These are phyloP conservation scores for Tilletia indica DNA, from an alignment of 1,284 basidiomycete species.

Conservation along the genomic window DNA sequence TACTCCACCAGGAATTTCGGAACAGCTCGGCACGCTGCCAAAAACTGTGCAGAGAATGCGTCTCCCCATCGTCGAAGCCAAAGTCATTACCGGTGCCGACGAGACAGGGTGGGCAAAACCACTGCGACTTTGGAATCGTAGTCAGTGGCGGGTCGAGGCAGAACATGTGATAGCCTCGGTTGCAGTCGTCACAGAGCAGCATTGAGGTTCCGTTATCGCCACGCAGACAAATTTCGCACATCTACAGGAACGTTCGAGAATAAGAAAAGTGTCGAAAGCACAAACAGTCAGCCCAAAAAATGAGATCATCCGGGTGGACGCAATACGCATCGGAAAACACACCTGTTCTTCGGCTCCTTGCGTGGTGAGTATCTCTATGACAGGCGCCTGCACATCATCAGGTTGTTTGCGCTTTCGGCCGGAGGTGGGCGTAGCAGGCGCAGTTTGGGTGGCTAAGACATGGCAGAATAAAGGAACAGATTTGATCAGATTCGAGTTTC, in stretches of 20 bases:
- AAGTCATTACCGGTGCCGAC: constrained; percentile 94
- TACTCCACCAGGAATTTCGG: constrained; percentile 71
- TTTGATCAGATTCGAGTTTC: neutral
- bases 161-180: constrained; percentile 90
- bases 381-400: constrained; percentile 5
- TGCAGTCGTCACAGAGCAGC: constrained; percentile 94
- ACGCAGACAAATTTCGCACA: constrained; percentile 64
- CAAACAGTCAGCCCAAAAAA: no score
- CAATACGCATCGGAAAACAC: neutral
- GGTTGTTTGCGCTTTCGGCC: constrained; percentile 9
- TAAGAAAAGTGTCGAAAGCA: neutral
- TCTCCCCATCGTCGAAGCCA: constrained; percentile 97
- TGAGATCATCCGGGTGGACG: no score
- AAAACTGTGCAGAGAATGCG: constrained; percentile 87
- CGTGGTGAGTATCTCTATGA: constrained; percentile 15
- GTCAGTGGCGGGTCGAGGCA: constrained; percentile 88
- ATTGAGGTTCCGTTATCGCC: constrained; percentile 84
- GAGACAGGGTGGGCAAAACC: constrained; percentile 93
- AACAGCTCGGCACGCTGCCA: constrained; percentile 87
- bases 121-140: constrained; percentile 83
- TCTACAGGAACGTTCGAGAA: constrained; percentile 24
- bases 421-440: constrained; percentile 11
- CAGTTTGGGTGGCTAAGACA: neutral
- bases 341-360: constrained; percentile 23
- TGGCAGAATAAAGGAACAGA: neutral